Base-by-base conservation (phyloP, 23 red algal genomes). In the Cyanidium caldarium region DNA sequence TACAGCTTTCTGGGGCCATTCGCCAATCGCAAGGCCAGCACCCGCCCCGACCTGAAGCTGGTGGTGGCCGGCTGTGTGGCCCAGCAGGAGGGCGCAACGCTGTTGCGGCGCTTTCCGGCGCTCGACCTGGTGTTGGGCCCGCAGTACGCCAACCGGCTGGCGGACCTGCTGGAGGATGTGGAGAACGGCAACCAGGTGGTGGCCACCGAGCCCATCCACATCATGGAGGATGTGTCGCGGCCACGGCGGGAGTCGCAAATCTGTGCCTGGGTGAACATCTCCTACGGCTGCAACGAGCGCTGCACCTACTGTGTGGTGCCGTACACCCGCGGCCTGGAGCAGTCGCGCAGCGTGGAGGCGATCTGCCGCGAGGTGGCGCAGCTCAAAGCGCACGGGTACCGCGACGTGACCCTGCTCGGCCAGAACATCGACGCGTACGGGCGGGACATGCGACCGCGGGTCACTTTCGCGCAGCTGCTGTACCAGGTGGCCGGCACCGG, bases 371-470 rank as follows among this genome's bases (percentile, higher is more conserved):
- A 95, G 77, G 75, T 95, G 3, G 66, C 61, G 34, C 58, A 75
- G 38, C 67, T 86, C 15, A 82, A 82, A 15, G 40, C 42, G n/a
- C 36, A 75, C 13, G 82, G 82, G 26, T 78, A 75, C 72, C 72
- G 80, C 20, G 90, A 95, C 45, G 72, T 95, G 1, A 74, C 78
- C 35, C 42, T 95, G 28, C 69, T 95, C 7, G 90, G 90, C 13
- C 90, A 95, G 68, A 95, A 95, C 40, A 79, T 88, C 39, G 90
- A 95, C 65, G 90, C 90, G 3, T 95, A 87, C 33, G 90, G 90
- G 16, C 58, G 90, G 40, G 90, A 95, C 38, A 72, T 84, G 79
- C 45, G 75, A 13, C 90, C 90, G 1, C 81, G 70, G 34, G 65
- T 57, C 39, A 94, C 67, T 25, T 81, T 94, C n/a, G 40, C 81